Evolutionary conservation across 352 stramenopile genomes (phyloP).

Genomic region (Phytopythium montanum): DNA sequence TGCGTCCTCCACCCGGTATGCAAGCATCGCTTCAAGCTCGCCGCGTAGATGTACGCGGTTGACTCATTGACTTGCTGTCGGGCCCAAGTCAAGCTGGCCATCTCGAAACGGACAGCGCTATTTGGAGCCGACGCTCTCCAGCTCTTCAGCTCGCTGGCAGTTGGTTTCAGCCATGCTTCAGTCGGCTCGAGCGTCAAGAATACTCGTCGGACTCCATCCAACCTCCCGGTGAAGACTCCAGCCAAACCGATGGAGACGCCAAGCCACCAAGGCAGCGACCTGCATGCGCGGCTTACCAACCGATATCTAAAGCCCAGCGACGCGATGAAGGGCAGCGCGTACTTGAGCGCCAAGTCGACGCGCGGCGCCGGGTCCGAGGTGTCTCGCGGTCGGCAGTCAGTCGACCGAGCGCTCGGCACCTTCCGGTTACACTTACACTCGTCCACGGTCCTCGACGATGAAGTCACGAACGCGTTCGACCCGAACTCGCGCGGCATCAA

Average conservation of each 20-base stretch:
- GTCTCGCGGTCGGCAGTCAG: conserved; percentile 12
- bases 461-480: conserved; percentile 44
- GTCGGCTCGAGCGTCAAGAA: no score
- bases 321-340: conserved; percentile 1
- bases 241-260: not conserved
- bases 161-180: no score
- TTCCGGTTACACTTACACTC: conserved; percentile 14
- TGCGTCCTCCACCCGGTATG: no score
- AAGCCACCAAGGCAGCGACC: not conserved
- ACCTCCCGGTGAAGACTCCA: no score
- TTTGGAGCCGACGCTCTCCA: not conserved
- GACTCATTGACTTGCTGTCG: no score
- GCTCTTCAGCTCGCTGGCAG: no score
- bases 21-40: no score
- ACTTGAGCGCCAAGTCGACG: conserved; percentile 1
- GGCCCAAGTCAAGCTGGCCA: not conserved
- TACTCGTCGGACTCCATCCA: no score
- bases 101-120: not conserved
- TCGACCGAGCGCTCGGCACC: conserved; percentile 11
- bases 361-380: not conserved
- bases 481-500: conserved; percentile 36
- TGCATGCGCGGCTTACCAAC: not conserved
- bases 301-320: not conserved
- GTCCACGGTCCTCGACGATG: conserved; percentile 17
- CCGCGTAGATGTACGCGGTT: no score